These are phyloP conservation scores for Elsinoe batatas DNA, from an alignment of 2,329 filamentous ascomycete genomes.

Conservation along the genomic window DNA sequence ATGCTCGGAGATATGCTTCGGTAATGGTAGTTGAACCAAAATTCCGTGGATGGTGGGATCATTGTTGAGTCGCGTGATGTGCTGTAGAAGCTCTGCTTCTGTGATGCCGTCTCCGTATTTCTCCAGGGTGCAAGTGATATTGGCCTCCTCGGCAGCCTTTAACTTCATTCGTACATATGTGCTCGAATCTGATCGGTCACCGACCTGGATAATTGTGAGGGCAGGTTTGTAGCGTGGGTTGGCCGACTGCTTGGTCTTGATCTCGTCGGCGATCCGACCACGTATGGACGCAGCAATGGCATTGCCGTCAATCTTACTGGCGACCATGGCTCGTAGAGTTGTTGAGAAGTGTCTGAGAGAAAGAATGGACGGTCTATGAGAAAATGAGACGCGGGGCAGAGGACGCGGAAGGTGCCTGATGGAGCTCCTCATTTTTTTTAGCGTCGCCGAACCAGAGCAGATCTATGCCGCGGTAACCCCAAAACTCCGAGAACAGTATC, in stretches of 20 bases:
- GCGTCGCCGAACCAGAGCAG: constrained; percentile 5
- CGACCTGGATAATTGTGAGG: constrained; percentile 94
- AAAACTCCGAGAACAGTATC: constrained; percentile 3
- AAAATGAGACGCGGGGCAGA: constrained; percentile 10
- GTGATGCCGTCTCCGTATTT: constrained; percentile 73
- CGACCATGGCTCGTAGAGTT: constrained; percentile 61
- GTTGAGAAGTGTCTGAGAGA: constrained; percentile 35
- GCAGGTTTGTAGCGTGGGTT: constrained; percentile 85
- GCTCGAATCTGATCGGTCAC: constrained; percentile 83
- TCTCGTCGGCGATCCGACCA: constrained; percentile 68
- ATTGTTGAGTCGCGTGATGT: constrained; percentile 75
- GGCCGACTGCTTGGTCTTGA: constrained; percentile 65
- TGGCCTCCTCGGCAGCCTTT: constrained; percentile 91
- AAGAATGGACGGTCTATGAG: neutral
- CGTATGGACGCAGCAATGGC: constrained; percentile 89
- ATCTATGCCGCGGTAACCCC: constrained; percentile 3
- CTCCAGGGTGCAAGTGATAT: constrained; percentile 77
- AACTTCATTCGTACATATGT: constrained; percentile 99
- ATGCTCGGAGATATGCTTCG: constrained; percentile 83
- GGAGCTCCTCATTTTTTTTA: constrained; percentile 3
- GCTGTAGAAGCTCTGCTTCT: constrained; percentile 75
- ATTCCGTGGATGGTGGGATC: constrained; percentile 81
- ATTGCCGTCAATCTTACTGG: constrained; percentile 88
- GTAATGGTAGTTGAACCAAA: constrained; percentile 85
- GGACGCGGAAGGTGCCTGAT: constrained; percentile 11